Conservation (phyloP, 176 grass and related monocot genomes). For the Carex kokanica region DNA sequence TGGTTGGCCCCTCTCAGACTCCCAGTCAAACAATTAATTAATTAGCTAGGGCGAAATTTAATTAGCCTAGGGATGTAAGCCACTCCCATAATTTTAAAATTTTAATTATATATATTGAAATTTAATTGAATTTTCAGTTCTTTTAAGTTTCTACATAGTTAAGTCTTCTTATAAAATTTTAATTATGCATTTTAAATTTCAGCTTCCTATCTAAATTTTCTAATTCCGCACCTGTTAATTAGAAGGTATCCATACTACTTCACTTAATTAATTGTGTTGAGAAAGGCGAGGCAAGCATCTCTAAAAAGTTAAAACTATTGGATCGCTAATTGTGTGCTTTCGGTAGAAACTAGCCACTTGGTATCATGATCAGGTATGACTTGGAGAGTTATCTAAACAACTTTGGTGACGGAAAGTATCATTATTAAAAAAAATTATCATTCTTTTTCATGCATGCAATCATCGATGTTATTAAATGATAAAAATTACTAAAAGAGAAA, state of each 20-base stretch:
- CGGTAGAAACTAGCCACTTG: neutral
- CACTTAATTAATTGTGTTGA: neutral
- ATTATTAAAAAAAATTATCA: neutral
- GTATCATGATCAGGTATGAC: neutral
- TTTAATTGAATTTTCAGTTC: too few relatives aligned
- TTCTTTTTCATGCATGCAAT: neutral
- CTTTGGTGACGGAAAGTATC: neutral
- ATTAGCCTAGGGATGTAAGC: too few relatives aligned
- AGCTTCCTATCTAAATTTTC: too few relatives aligned
- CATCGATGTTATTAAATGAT: neutral
- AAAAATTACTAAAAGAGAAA: neutral
- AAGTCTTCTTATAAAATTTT: too few relatives aligned
- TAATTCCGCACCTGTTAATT: too few relatives aligned
- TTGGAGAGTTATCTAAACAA: neutral
- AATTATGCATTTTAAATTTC: too few relatives aligned
- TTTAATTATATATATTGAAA: too few relatives aligned
- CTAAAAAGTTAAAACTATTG: neutral
- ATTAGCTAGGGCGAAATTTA: too few relatives aligned
- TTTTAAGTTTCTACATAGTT: too few relatives aligned
- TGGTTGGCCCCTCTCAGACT: too few relatives aligned
- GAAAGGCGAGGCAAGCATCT: neutral
- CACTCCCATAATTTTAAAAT: too few relatives aligned
- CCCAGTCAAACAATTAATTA: too few relatives aligned
- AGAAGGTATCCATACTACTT: neutral
- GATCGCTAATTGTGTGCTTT: neutral